Evolutionary conservation across 257 asterid species (phyloP).

Genomic region (Vinca minor): DNA sequence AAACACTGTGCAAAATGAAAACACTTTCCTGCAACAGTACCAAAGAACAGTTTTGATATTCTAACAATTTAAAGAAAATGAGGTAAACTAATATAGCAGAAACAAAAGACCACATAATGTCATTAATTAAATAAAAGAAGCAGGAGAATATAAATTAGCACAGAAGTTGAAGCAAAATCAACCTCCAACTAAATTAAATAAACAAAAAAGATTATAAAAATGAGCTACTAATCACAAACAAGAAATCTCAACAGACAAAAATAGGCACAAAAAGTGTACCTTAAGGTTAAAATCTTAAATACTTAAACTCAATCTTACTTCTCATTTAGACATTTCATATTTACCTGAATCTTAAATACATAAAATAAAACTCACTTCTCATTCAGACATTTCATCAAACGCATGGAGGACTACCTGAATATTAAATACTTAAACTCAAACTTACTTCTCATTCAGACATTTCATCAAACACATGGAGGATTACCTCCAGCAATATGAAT

Average conservation of each 20-base stretch:
- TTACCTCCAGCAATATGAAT: too few relatives aligned
- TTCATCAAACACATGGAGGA: too few relatives aligned
- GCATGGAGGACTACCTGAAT: too few relatives aligned
- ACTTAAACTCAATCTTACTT: too few relatives aligned
- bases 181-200: neutral
- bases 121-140: neutral
- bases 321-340: too few relatives aligned
- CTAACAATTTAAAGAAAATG: neutral
- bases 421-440: too few relatives aligned
- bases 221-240: neutral
- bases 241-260: neutral
- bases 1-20: neutral
- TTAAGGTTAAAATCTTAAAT: too few relatives aligned
- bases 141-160: neutral
- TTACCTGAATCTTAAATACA: too few relatives aligned
- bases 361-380: too few relatives aligned
- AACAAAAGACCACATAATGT: neutral
- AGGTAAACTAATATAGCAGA: neutral
- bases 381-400: too few relatives aligned
- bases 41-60: neutral
- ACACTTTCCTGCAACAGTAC: neutral
- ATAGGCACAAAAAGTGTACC: conserved; percentile 28
- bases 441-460: too few relatives aligned
- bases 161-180: neutral
- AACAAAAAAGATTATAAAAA: neutral